These are phyloP conservation scores for Calonectria pseudoreteaudii DNA, from an alignment of 2,329 filamentous ascomycete genomes.

Conservation along the genomic window DNA sequence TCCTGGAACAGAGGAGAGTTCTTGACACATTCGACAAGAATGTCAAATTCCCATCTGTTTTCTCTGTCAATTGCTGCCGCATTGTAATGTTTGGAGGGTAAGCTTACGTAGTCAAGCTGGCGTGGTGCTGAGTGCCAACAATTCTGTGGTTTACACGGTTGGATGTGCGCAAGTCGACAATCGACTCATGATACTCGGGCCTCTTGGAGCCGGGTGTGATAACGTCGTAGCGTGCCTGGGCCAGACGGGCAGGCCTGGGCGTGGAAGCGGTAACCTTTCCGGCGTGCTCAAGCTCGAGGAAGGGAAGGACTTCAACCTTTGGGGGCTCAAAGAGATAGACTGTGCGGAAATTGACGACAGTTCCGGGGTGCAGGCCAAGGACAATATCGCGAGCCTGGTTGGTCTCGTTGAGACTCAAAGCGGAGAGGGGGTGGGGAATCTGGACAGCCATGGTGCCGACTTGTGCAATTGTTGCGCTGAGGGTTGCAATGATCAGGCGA, in stretches of 20 bases:
- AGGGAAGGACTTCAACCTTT: conserved; percentile 59
- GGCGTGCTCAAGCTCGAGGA: conserved; percentile 58
- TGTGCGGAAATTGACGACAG: conserved; percentile 58
- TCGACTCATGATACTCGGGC: conserved; percentile 48
- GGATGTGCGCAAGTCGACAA: conserved; percentile 46
- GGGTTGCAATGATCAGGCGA: conserved; percentile 1
- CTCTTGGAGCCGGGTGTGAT: conserved; percentile 40
- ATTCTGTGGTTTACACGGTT: conserved; percentile 42
- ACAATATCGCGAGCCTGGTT: conserved; percentile 51
- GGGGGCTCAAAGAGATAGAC: conserved; percentile 63
- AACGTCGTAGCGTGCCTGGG: conserved; percentile 56
- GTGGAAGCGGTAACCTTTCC: conserved; percentile 43
- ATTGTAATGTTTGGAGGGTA: no score
- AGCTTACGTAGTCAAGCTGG: conserved; percentile 47
- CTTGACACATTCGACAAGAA: conserved; percentile 45
- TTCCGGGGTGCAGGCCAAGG: conserved; percentile 41
- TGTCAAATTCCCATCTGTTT: conserved; percentile 49
- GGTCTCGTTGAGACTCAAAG: conserved; percentile 44
- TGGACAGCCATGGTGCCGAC: conserved; percentile 18
- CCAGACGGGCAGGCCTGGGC: conserved; percentile 50
- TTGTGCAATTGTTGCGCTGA: conserved; percentile 14
- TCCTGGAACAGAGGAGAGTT: conserved; percentile 47
- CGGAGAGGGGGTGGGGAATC: conserved; percentile 48
- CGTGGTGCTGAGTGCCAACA: conserved; percentile 44
- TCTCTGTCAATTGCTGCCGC: background rate